Evolutionary conservation across 148 eudicot species (phyloP).

Genomic region (Silene latifolia): DNA sequence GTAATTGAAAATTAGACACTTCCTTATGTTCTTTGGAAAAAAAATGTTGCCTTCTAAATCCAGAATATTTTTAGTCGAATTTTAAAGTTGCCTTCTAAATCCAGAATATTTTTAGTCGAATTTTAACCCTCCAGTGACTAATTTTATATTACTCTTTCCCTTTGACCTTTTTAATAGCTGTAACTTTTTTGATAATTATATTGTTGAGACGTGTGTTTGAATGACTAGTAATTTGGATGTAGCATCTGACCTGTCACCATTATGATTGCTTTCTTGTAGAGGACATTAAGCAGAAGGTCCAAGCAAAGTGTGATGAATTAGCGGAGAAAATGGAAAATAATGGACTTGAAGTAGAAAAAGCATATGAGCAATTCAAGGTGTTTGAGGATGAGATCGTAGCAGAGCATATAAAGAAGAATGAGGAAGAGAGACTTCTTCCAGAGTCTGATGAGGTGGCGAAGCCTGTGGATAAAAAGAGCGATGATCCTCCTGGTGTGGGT

Average conservation of each 20-base stretch:
- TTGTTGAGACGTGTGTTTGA: neutral
- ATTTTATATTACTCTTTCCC: neutral
- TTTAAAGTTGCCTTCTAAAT: neutral
- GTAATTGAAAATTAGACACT: too few species aligned
- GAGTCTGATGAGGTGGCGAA: constrained; percentile 44
- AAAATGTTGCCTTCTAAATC: neutral
- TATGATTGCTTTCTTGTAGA: constrained; percentile 36
- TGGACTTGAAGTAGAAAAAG: constrained; percentile 67
- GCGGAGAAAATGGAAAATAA: constrained; percentile 64
- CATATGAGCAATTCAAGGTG: constrained; percentile 66
- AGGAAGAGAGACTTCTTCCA: constrained; percentile 49
- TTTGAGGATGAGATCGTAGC: constrained; percentile 77
- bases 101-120: neutral
- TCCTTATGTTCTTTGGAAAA: too few species aligned
- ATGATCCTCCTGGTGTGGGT: constrained; percentile 90
- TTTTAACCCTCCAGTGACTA: neutral
- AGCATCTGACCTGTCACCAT: neutral
- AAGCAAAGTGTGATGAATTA: constrained; percentile 66
- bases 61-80: neutral
- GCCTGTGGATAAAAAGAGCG: constrained; percentile 40
- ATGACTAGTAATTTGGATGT: neutral
- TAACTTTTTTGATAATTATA: too few species aligned
- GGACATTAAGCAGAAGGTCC: constrained; percentile 70
- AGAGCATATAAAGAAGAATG: constrained; percentile 52
- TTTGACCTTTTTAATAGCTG: neutral